Evolutionary conservation across 1,139 yeast species (phyloP).

Genomic region (Taphrina wiesneri): DNA sequence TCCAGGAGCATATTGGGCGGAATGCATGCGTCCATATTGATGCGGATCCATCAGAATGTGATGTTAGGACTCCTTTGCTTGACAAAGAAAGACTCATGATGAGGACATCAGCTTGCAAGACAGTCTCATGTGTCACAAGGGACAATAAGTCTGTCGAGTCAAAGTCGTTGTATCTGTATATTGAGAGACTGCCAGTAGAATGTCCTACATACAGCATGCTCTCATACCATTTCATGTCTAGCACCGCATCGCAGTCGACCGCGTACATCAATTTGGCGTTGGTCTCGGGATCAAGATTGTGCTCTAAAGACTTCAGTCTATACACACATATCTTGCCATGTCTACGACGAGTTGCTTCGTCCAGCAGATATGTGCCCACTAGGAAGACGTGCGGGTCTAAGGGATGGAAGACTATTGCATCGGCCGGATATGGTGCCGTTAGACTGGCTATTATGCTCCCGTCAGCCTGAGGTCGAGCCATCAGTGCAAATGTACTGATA

Average conservation of each 20-base stretch:
- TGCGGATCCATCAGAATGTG: conserved; percentile 28
- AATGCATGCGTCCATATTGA: conserved; percentile 9
- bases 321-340: conserved; percentile 28
- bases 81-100: conserved; percentile 30
- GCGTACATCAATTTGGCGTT: neutral
- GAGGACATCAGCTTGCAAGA: conserved; percentile 6
- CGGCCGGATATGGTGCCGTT: conserved; percentile 27
- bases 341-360: conserved; percentile 14
- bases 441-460: neutral
- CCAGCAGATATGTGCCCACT: conserved; percentile 33
- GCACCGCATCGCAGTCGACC: conserved; percentile 31
- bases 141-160: neutral
- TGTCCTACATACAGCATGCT: conserved; percentile 7
- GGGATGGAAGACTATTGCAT: conserved; percentile 29
- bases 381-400: conserved; percentile 8
- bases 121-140: neutral
- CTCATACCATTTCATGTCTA: conserved; percentile 33
- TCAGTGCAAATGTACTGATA: no score
- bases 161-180: neutral
- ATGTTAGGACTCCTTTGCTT: conserved; percentile 3
- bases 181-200: conserved; percentile 29
- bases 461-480: neutral
- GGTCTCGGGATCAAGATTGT: neutral
- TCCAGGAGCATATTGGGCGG: neutral
- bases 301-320: neutral